phyloP scores from a whole-genome alignment of 148 eudicot species.

The Dianthus caryophyllus region DNA sequence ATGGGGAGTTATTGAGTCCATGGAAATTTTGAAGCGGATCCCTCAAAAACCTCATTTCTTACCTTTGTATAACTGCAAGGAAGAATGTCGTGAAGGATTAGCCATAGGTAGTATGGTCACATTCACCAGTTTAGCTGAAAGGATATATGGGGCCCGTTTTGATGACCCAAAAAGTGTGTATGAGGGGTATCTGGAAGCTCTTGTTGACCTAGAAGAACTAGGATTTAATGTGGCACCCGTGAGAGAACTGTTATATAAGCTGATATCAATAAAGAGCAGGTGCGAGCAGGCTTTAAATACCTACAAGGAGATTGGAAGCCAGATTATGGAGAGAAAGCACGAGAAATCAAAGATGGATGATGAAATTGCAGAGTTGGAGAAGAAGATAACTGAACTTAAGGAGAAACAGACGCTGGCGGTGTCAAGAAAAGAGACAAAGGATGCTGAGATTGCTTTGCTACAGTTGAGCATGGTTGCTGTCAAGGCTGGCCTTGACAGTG shows the following conservation, averaged over 20 bases:
- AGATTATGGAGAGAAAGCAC: constrained; percentile 29
- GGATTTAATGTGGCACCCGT: constrained; percentile 60
- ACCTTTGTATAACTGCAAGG: constrained; percentile 43
- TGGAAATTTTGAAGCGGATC: constrained; percentile 51
- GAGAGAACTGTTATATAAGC: constrained; percentile 34
- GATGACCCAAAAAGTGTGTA: constrained; percentile 40
- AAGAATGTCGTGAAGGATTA: constrained; percentile 68
- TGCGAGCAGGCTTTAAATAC: constrained; percentile 33
- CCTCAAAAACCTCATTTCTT: constrained; percentile 86
- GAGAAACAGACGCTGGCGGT: constrained; percentile 33
- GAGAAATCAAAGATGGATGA: constrained; percentile 33
- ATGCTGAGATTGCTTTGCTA: constrained; percentile 30
- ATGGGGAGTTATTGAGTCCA: constrained; percentile 57
- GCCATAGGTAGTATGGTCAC: constrained; percentile 88
- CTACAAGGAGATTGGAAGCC: constrained; percentile 24
- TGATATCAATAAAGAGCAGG: constrained; percentile 40
- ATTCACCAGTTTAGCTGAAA: constrained; percentile 51
- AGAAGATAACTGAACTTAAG: constrained; percentile 34
- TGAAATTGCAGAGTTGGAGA: constrained; percentile 44
- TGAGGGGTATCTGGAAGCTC: constrained; percentile 57
- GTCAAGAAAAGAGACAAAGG: constrained; percentile 34
- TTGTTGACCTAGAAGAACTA: constrained; percentile 54
- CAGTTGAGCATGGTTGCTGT: constrained; percentile 25
- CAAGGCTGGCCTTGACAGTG: constrained; percentile 20
- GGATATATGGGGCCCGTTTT: constrained; percentile 35